phyloP scores from a whole-genome alignment of 768 basidiomycete species.

The Clitopilus passeckerianus region DNA sequence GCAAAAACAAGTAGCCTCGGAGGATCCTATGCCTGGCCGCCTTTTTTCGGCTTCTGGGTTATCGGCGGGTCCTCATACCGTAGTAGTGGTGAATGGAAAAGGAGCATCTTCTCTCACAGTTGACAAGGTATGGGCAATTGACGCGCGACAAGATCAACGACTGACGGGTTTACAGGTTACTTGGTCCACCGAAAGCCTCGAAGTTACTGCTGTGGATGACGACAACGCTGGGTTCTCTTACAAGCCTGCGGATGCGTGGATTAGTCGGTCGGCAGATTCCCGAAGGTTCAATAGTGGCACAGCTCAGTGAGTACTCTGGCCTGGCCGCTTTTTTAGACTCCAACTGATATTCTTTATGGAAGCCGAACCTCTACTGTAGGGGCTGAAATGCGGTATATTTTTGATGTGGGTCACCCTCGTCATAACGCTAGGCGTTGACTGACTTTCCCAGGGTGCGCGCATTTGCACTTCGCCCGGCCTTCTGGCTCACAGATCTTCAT shows the following conservation, averaged over 20 bases:
- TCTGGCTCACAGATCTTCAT: not conserved
- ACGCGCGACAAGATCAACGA: not conserved
- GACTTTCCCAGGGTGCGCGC: not conserved
- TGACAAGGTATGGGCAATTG: constrained; percentile 22
- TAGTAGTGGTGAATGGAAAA: constrained; percentile 16
- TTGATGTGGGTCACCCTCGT: not conserved
- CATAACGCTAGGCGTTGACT: not conserved
- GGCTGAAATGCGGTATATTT: constrained; percentile 9
- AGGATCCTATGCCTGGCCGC: constrained; percentile 9
- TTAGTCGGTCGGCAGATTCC: constrained; percentile 11
- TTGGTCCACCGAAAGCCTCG: constrained; percentile 12
- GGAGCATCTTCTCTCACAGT: constrained; percentile 23
- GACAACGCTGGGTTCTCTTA: constrained; percentile 24
- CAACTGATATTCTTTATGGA: not conserved
- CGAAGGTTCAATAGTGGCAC: constrained; percentile 23
- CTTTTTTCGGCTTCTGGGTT: constrained; percentile 25
- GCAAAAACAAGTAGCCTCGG: constrained; percentile 10
- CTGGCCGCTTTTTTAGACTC: not conserved
- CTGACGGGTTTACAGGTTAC: constrained; percentile 10
- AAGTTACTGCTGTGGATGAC: constrained; percentile 14
- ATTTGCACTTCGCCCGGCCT: not conserved
- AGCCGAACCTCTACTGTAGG: constrained; percentile 12
- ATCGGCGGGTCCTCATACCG: constrained; percentile 19
- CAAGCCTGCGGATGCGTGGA: constrained; percentile 19
- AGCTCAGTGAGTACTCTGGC: constrained; percentile 20